A percentile compares a stretch with the other conserved stretches of the same genome.
Evolutionary conservation across 2,329 filamentous ascomycete genomes (phyloP).

Genomic region (Blastomyces parvus): DNA sequence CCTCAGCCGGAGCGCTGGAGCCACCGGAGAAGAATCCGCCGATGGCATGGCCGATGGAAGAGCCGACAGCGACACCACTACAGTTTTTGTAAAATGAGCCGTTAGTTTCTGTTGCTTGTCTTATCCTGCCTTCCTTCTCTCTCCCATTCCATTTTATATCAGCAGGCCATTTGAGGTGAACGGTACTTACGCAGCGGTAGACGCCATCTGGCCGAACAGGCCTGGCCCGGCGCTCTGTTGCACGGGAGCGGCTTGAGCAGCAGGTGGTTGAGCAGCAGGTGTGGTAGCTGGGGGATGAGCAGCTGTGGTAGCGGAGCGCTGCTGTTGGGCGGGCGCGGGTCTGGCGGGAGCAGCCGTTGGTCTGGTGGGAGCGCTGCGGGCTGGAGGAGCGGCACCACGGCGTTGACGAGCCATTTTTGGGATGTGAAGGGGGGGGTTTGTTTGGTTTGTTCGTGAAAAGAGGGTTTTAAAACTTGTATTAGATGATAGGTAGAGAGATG

Average conservation of each 20-base stretch:
- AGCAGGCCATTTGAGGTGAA: not conserved
- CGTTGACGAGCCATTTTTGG: slow-evolving; percentile 68
- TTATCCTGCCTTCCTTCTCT: not conserved
- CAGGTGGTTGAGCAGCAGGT: slow-evolving; percentile 51
- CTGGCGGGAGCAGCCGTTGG: slow-evolving; percentile 54
- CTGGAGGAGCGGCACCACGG: slow-evolving; percentile 50
- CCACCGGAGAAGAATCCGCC: slow-evolving; percentile 78
- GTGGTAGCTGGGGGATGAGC: slow-evolving; percentile 44
- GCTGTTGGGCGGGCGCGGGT: slow-evolving; percentile 48
- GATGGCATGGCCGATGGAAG: slow-evolving; percentile 89
- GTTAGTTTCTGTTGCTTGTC: slow-evolving; percentile 19
- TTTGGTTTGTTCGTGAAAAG: slow-evolving; percentile 6
- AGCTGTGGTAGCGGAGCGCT: slow-evolving; percentile 61
- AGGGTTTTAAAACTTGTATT: not conserved
- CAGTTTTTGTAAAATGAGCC: slow-evolving; percentile 12
- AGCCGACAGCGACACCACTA: slow-evolving; percentile 94
- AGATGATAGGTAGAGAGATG: not conserved
- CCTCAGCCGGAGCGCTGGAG: slow-evolving; percentile 48
- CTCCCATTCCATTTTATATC: not conserved
- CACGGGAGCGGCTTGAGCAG: slow-evolving; percentile 35
- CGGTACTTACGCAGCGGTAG: slow-evolving; percentile 80
- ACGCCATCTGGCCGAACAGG: slow-evolving; percentile 93
- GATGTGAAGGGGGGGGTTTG: slow-evolving; percentile 12
- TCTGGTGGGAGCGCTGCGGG: slow-evolving; percentile 53
- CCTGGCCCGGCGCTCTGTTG: slow-evolving; percentile 60